Base-by-base conservation (phyloP, 164 flowering plant species). In the Stephania cephalantha region DNA sequence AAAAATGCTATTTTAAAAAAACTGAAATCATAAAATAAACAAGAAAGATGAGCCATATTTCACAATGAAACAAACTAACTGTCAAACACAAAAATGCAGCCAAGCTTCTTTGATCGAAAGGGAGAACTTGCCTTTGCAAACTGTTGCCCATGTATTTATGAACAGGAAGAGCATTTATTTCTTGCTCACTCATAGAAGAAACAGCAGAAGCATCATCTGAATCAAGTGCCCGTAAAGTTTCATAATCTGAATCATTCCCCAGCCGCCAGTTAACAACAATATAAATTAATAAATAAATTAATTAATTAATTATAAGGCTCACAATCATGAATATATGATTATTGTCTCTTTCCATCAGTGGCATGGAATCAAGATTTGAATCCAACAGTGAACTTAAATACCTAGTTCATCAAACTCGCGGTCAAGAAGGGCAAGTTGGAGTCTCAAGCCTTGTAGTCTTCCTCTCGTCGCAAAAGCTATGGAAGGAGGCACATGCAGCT, bases 321-420 rank as follows among this genome's bases (percentile, higher is more conserved):
- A 61, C 25, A 18, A 4, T 17, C 6, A 61, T 61, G 7, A 6
- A 22, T 5, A 61, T 7, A n/a, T 61, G 66, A 61, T n/a, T 61
- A n/a, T 5, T 6, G 22, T 61, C 66, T 18, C 20, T 9, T 5
- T 58, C 20, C 64, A 58, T 18, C 66, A 61, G 5, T 20, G 22
- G 20, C 25, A 6, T 4, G 25, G 9, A 61, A 61, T 5, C 25
- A 9, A 61, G 22, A 18, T 61, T 18, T 61, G 66, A 45, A 48
- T 67, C 44, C 31, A 63, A 70, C 30, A 67, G 74, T 31, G 22
- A 31, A 0, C 42, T 67, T 65, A 12, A 55, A 74, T 79, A 96
- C 99, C 99, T 83, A 94, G 81, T 74, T 96, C 99, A 87, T 94
- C 99, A 85, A 96, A 90, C 79, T 96, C 98, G n/a, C 94, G 85